phyloP scores from a whole-genome alignment of 2,329 filamentous ascomycete species.

The Lasiodiplodia sp. region DNA sequence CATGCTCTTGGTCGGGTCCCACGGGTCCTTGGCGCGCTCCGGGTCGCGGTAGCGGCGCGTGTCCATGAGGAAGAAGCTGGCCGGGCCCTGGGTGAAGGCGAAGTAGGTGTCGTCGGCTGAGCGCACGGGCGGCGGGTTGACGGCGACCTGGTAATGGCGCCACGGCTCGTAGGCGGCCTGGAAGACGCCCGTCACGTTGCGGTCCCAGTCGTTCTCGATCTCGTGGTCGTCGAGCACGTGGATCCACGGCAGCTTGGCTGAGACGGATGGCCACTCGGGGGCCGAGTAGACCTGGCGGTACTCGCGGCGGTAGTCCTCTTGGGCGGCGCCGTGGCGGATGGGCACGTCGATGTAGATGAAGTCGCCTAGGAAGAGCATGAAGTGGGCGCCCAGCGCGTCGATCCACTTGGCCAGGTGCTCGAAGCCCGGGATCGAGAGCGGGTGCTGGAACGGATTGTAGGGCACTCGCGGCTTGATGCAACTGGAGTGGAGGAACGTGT shows the following conservation, averaged over 20 bases:
- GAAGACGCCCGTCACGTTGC: conserved; percentile 82
- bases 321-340: conserved; percentile 73
- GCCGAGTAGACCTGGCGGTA: conserved; percentile 97
- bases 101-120: conserved; percentile 77
- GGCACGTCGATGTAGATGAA: conserved; percentile 95
- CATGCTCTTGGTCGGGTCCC: conserved; percentile 79
- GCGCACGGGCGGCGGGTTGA: conserved; percentile 78
- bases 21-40: conserved; percentile 65
- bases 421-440: conserved; percentile 82
- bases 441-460: conserved; percentile 83
- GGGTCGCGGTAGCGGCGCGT: conserved; percentile 84
- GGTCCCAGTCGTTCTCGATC: conserved; percentile 91
- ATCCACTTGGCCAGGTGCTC: conserved; percentile 77
- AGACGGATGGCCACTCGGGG: conserved; percentile 83
- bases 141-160: conserved; percentile 81
- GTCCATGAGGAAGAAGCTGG: conserved; percentile 93
- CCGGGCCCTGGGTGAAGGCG: conserved; percentile 86
- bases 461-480: conserved; percentile 93
- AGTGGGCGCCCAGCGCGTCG: conserved; percentile 74
- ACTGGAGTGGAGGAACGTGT: conserved; percentile 90
- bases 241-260: conserved; percentile 89
- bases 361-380: conserved; percentile 78
- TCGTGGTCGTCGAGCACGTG: conserved; percentile 98
- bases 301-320: conserved; percentile 83
- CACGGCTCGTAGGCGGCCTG: conserved; percentile 82